Evolutionary conservation across 2,329 filamentous ascomycete genomes (phyloP), one percentile per base, ranked within the genome.

Genomic region (Coniella vitis): DNA sequence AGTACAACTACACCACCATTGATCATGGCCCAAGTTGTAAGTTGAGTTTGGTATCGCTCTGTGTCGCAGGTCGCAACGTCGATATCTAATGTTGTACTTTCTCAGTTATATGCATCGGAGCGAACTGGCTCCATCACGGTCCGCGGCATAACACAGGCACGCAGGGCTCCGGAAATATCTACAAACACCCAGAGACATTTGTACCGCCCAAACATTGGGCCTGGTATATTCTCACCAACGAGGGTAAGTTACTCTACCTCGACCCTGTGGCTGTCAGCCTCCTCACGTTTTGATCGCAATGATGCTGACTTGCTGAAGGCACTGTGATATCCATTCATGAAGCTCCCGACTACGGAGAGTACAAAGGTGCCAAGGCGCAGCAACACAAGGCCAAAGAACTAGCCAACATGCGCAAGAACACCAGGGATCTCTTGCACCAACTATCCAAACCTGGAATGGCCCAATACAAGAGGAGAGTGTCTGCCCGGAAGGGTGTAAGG

Each of bases 1-100:
- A 87, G n/a, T 84, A 84, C 71, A 85, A 88, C 61, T 90, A 86
- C 63, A 83, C 81, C 13, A 84, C 84, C 1, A 76, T 87, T 13
- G 86, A 90, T 57, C 78, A 83, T 62, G 85, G 84, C 0, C 67
- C 73, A 14, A 74, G 72, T 61, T 87, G 84, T 81, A 67, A 58
- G 71, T 61, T 4, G 31, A 42, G 2, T 34, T 20, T 34, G 22
- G 7, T 2, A 31, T 29, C 40, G 45, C 39, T 34, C 56, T 58
- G 63, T 47, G 61, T 50, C 21, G 10, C 7, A 10, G 8, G 13
- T 14, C 22, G 14, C 10, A 34, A 19, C 22, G 22, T 10, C n/a
- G n/a, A 35, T 12, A 36, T 12, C 51, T 53, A 16, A 51, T 34
- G 32, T 3, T 13, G 3, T 10, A 29, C 10, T 5, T 29, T 3